Conservation (phyloP, 2,329 filamentous ascomycete genomes). For the Pyricularia pennisetigena region DNA sequence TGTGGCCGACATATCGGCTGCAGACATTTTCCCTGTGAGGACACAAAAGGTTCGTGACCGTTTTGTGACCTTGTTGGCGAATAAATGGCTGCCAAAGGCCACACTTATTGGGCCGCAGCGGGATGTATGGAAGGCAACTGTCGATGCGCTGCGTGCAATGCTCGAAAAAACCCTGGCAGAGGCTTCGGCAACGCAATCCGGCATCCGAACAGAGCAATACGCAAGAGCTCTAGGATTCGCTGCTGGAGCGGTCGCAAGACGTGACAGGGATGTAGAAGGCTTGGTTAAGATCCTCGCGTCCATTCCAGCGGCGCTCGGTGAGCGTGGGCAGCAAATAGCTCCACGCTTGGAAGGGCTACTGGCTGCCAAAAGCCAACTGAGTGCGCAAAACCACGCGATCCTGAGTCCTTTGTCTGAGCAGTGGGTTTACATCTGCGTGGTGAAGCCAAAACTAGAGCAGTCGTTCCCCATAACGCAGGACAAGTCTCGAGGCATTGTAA, state of each 20-base stretch:
- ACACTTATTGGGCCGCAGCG: conserved; percentile 3
- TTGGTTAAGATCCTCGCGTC: conserved; percentile 16
- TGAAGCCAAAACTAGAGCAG: conserved; percentile 31
- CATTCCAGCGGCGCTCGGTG: conserved; percentile 19
- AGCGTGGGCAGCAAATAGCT: conserved; percentile 28
- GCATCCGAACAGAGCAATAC: conserved; percentile 7
- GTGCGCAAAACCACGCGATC: conserved; percentile 29
- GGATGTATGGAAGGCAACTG: conserved; percentile 8
- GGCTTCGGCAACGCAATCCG: neutral
- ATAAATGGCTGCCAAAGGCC: conserved; percentile 13
- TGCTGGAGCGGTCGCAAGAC: conserved; percentile 19
- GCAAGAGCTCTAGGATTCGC: conserved; percentile 16
- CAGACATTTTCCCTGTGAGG: conserved; percentile 6
- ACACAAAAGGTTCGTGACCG: conserved; percentile 11
- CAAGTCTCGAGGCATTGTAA: conserved; percentile 21
- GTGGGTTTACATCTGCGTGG: conserved; percentile 36
- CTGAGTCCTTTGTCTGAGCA: conserved; percentile 33
- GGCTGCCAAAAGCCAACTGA: conserved; percentile 26
- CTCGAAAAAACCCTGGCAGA: neutral
- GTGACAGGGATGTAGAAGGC: conserved; percentile 23
- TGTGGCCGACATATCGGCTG: neutral
- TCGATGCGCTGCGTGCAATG: conserved; percentile 5
- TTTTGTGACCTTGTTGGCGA: conserved; percentile 11
- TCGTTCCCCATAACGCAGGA: conserved; percentile 25
- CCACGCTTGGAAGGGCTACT: conserved; percentile 32